Conservation (phyloP, 768 basidiomycete species). For the Xerocomus spinulosus region DNA sequence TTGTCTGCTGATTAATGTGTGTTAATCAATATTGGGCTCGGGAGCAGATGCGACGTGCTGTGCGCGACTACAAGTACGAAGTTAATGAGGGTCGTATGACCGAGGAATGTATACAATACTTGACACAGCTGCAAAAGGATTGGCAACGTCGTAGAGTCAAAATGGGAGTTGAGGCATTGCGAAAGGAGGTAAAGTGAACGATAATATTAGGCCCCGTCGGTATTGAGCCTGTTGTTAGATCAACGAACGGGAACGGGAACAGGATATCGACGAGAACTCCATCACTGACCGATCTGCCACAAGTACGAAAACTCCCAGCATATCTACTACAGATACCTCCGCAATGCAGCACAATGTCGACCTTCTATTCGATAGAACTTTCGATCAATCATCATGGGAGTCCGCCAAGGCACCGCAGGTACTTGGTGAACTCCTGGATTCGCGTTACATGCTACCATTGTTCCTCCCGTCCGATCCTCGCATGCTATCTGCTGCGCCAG, state of each 20-base stretch:
- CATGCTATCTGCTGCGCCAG: constrained; percentile 67
- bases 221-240: constrained; percentile 41
- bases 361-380: constrained; percentile 66
- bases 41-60: constrained; percentile 82
- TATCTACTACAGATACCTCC: constrained; percentile 33
- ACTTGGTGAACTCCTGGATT: constrained; percentile 88
- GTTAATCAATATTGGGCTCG: neutral
- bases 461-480: constrained; percentile 78
- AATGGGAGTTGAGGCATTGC: constrained; percentile 77
- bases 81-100: constrained; percentile 90
- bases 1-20: neutral
- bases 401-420: constrained; percentile 75
- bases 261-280: constrained; percentile 28
- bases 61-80: constrained; percentile 91
- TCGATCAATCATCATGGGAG: constrained; percentile 68
- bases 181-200: constrained; percentile 60
- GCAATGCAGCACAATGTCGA: constrained; percentile 61
- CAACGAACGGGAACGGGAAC: constrained; percentile 52
- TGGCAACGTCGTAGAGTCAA: constrained; percentile 93
- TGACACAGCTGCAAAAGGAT: constrained; percentile 92
- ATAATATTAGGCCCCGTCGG: neutral
- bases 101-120: constrained; percentile 92
- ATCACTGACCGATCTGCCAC: constrained; percentile 40
- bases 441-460: constrained; percentile 87
- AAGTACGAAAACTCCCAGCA: constrained; percentile 26